Evolutionary conservation across 1,139 yeast species (phyloP), one percentile per base, ranked within the genome.

Genomic region (Suhomyces yuchorum): DNA sequence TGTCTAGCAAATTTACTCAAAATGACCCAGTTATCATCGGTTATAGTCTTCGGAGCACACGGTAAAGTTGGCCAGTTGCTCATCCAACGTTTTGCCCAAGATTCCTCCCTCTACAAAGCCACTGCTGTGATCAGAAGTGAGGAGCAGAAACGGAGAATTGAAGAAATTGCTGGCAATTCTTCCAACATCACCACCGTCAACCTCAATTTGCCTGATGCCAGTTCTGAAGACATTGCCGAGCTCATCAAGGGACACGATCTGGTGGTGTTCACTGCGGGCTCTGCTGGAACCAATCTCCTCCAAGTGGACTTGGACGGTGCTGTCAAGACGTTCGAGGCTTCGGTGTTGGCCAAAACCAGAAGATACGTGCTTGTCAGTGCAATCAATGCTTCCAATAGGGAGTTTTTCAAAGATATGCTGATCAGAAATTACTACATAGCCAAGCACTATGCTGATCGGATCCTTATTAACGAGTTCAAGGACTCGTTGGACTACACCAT

Each of bases 261-360:
- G 6, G 81, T 84, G 6, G 80, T 84, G 1, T 80, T 83, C 65
- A 69, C 80, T 40, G 88, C 85, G 1, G 89, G 89, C 5, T 81
- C 87, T 1, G 84, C 80, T 6, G 88, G 87, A 1, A 75, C 74
- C 48, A 65, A 73, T 44, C 73, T 84, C 12, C 67, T 81, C 43
- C 70, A 74, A 20, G 80, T 84, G 12, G 90, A 84, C 57, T 67
- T 82, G 47, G 88, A 84, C 57, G 85, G 84, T 4, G 83, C 84
- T 6, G 81, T 80, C 34, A 80, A 80, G 58, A 73, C 78, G 1
- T 72, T 78, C 48, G 87, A 82, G 56, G 87, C 86, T 1, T 68
- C 81, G 14, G 75, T 73, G 34, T 55, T 56, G 42, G 78, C 76
- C n/a, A 66, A 69, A 1, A 71, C 79, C 26, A 65, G 68, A 48